These are phyloP conservation scores for Botrytis medusae DNA, from an alignment of 2,329 filamentous ascomycete genomes.

Conservation along the genomic window DNA sequence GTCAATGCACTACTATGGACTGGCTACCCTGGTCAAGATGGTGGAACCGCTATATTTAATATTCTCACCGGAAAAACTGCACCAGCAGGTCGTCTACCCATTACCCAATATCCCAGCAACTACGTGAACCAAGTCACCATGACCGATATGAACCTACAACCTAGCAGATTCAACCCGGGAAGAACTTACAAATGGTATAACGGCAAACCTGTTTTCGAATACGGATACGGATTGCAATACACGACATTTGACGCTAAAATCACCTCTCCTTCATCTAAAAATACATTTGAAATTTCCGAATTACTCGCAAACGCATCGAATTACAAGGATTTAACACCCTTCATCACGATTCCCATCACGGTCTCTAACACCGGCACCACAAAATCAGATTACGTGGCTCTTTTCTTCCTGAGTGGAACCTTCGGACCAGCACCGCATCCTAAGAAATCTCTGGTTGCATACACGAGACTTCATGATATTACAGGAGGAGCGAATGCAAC, in stretches of 20 bases:
- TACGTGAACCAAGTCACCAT: constrained; percentile 53
- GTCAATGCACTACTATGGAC: constrained; percentile 56
- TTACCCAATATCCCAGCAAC: constrained; percentile 56
- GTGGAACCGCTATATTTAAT: constrained; percentile 55
- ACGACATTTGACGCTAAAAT: constrained; percentile 23
- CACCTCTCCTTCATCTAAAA: background rate
- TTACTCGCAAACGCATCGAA: constrained; percentile 6
- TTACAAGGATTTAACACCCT: constrained; percentile 38
- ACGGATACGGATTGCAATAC: constrained; percentile 51
- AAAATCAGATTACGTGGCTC: constrained; percentile 52
- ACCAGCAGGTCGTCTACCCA: constrained; percentile 48
- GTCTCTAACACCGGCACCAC: constrained; percentile 51
- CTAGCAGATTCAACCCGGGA: constrained; percentile 45
- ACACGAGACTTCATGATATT: constrained; percentile 42
- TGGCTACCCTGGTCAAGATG: constrained; percentile 60
- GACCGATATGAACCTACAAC: constrained; percentile 57
- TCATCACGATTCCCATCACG: constrained; percentile 40
- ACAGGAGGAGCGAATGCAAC: constrained; percentile 37
- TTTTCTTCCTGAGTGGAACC: constrained; percentile 50
- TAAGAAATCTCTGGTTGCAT: constrained; percentile 53
- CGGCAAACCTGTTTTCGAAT: constrained; percentile 49
- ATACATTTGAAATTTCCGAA: constrained; percentile 20
- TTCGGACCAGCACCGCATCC: constrained; percentile 53
- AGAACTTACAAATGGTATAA: constrained; percentile 61
- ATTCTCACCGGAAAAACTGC: constrained; percentile 49